phyloP scores from a whole-genome alignment of 257 asterid genomes.

The Pogostemon cablin region DNA sequence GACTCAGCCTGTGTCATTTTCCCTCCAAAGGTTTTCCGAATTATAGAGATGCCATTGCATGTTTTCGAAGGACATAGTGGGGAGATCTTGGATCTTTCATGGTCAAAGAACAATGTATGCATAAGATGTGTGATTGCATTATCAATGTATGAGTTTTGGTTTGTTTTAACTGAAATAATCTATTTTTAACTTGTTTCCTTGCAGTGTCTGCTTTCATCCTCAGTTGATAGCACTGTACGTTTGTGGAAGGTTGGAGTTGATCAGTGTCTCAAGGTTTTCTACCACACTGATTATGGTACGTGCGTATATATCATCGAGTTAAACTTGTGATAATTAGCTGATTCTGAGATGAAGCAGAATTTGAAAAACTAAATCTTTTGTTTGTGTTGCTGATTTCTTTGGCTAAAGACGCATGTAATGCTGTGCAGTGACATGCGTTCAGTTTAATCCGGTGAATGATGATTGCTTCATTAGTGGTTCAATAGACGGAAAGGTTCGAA shows the following conservation, averaged over 20 bases:
- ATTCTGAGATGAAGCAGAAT: constrained; percentile 5
- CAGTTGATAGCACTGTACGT: constrained; percentile 91
- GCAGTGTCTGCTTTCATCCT: constrained; percentile 83
- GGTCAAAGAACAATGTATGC: constrained; percentile 84
- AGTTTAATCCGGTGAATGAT: constrained; percentile 73
- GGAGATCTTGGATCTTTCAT: constrained; percentile 79
- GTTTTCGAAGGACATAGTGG: constrained; percentile 71
- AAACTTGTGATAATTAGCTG: background rate
- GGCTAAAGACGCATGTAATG: constrained; percentile 31
- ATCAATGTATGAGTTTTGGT: background rate
- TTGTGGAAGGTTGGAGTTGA: constrained; percentile 84
- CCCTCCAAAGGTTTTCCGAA: constrained; percentile 78
- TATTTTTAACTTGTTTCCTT: constrained; percentile 26
- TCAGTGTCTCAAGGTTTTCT: constrained; percentile 70
- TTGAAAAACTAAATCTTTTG: background rate
- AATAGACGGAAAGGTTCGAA: constrained; percentile 91
- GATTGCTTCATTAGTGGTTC: constrained; percentile 92
- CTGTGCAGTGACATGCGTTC: constrained; percentile 82
- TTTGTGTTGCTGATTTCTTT: constrained; percentile 30
- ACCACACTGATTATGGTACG: constrained; percentile 83
- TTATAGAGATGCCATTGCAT: constrained; percentile 75
- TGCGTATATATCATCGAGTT: background rate
- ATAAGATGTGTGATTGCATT: background rate
- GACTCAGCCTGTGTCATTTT: constrained; percentile 84
- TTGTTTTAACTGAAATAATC: constrained; percentile 9